Percentiles rank a stretch among this genome's conserved stretches.
phyloP scores from a whole-genome alignment of 2,329 filamentous ascomycete species.

The Fusarium continuum region DNA sequence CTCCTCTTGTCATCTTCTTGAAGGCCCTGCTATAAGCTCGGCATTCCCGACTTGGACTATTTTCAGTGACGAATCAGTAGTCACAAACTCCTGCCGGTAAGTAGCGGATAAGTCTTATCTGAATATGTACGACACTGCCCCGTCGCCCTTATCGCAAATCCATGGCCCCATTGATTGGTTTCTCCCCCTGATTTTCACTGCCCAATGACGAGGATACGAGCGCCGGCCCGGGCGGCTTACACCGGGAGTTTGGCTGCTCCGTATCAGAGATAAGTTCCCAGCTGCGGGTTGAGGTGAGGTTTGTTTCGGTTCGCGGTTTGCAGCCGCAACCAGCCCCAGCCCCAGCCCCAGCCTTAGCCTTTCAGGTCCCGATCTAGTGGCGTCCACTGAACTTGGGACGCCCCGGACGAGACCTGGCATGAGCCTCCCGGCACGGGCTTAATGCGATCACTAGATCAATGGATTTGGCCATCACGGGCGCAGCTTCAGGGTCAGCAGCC shows the following conservation, averaged over 20 bases:
- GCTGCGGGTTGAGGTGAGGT: conserved; percentile 30
- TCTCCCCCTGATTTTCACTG: conserved; percentile 32
- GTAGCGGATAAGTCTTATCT: conserved; percentile 37
- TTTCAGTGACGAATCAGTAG: conserved; percentile 36
- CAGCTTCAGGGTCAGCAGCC: conserved; percentile 28
- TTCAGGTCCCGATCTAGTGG: conserved; percentile 42
- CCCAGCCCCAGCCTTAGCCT: conserved; percentile 9
- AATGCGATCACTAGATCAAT: conserved; percentile 16
- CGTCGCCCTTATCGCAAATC: conserved; percentile 33
- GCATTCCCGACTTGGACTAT: conserved; percentile 41
- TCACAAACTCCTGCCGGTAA: conserved; percentile 34
- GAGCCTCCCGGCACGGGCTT: conserved; percentile 22
- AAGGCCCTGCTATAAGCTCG: conserved; percentile 21
- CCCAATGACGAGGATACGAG: conserved; percentile 40
- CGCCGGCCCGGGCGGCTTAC: conserved; percentile 45
- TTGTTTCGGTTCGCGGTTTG: conserved; percentile 2
- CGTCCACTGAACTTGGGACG: conserved; percentile 20
- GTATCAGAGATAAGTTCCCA: conserved; percentile 32
- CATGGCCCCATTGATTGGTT: conserved; percentile 23
- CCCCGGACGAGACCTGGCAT: conserved; percentile 18
- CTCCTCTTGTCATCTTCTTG: not conserved
- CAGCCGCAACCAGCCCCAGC: conserved; percentile 17
- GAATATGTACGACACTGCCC: conserved; percentile 18
- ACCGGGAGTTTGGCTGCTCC: conserved; percentile 27
- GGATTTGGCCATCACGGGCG: conserved; percentile 29